Percentiles rank a stretch among this genome's conserved stretches.
Evolutionary conservation across 495 filamentous ascomycete genomes (phyloP).

Genomic region (Cryomyces minteri): DNA sequence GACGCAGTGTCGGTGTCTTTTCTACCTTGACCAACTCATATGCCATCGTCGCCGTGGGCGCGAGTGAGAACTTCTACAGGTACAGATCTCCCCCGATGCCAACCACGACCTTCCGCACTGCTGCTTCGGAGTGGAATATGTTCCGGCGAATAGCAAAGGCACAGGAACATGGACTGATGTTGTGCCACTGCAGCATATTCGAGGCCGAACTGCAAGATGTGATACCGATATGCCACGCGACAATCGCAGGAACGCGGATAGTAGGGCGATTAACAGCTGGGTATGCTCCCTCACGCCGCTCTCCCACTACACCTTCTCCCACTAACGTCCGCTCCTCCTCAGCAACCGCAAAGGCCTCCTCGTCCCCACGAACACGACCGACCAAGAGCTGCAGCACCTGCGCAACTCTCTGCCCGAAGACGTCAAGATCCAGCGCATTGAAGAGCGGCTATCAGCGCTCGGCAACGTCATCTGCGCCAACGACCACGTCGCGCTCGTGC

Average conservation of each 20-base stretch:
- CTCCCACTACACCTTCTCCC: neutral
- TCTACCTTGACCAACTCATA: constrained; percentile 91
- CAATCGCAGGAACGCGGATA: constrained; percentile 93
- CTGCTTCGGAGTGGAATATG: neutral
- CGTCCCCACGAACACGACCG: constrained; percentile 86
- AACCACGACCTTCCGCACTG: too few species aligned
- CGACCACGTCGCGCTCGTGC: constrained; percentile 89
- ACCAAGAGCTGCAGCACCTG: constrained; percentile 94
- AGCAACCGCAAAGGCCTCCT: constrained; percentile 94
- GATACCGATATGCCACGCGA: constrained; percentile 91
- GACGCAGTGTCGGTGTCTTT: constrained; percentile 80
- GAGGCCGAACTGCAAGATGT: constrained; percentile 95
- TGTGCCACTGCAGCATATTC: constrained; percentile 39
- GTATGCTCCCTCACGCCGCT: constrained; percentile 31
- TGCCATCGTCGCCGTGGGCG: constrained; percentile 79
- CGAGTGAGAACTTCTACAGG: constrained; percentile 97
- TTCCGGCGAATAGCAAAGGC: neutral
- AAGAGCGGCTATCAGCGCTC: constrained; percentile 87
- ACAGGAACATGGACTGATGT: constrained; percentile 4
- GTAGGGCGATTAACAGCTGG: constrained; percentile 88
- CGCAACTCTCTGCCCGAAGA: constrained; percentile 81
- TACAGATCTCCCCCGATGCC: constrained; percentile 9
- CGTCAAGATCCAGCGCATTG: constrained; percentile 87
- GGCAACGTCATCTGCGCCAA: constrained; percentile 95
- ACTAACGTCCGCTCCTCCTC: neutral